These are phyloP conservation scores for Chondrostereum purpureum DNA, from an alignment of 1,284 basidiomycete genomes.

Conservation along the genomic window DNA sequence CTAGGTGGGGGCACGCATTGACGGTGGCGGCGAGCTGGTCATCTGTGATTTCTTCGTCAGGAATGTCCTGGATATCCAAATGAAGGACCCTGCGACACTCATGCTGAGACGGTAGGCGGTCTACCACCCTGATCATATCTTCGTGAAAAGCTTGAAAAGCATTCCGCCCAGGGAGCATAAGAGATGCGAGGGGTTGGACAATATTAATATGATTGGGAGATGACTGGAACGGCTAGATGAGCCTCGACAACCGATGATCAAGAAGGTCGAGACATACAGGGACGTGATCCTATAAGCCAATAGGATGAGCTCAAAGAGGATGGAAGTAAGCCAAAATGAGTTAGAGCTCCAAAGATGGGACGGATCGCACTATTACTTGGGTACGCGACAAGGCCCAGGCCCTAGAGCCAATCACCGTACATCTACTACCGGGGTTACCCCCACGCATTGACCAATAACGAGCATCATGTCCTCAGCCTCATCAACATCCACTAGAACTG, in stretches of 20 bases:
- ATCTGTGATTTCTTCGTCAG: conserved; percentile 48
- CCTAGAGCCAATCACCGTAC: conserved; percentile 9
- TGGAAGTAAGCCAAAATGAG: no score
- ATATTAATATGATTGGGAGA: neutral
- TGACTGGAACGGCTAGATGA: conserved; percentile 5
- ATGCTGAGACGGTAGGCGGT: conserved; percentile 47
- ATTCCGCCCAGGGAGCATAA: conserved; percentile 7
- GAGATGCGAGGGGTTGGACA: neutral
- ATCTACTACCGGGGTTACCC: no score
- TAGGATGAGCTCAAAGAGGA: conserved; percentile 5
- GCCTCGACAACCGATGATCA: conserved; percentile 2
- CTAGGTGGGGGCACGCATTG: conserved; percentile 58
- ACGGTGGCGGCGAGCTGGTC: conserved; percentile 61
- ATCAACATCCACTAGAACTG: conserved; percentile 15
- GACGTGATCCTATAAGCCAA: conserved; percentile 4
- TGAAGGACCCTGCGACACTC: conserved; percentile 51
- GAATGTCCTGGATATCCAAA: conserved; percentile 39
- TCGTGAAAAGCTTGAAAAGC: conserved; percentile 32
- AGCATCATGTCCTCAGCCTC: conserved; percentile 33
- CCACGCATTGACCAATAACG: neutral
- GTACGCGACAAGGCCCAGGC: no score
- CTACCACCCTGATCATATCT: conserved; percentile 46
- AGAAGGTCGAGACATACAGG: neutral
- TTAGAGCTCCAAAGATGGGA: no score
- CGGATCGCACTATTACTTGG: no score